Evolutionary conservation across 352 stramenopile genomes (phyloP).

Genomic region (Phytophthora chlamydospora): DNA sequence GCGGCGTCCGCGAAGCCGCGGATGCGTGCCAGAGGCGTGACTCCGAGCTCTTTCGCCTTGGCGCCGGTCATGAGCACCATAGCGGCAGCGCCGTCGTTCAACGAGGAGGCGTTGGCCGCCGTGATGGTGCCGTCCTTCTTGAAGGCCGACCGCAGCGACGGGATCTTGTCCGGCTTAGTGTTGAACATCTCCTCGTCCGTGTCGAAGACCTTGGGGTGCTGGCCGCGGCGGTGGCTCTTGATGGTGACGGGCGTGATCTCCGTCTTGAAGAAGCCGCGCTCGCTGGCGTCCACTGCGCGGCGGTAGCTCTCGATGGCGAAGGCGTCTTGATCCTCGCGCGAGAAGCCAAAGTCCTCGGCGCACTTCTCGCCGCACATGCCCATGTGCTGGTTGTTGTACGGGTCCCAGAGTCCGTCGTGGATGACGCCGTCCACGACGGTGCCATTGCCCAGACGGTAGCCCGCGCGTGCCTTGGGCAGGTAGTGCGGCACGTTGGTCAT

Average conservation of each 20-base stretch:
- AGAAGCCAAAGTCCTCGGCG: constrained; percentile 91
- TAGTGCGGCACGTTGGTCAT: constrained; percentile 99
- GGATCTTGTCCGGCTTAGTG: constrained; percentile 93
- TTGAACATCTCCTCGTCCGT: constrained; percentile 95
- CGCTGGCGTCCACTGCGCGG: constrained; percentile 72
- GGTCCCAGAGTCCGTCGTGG: constrained; percentile 97
- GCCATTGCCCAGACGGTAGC: constrained; percentile 93
- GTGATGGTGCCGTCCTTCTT: constrained; percentile 97
- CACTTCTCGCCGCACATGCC: constrained; percentile 97
- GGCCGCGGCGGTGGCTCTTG: constrained; percentile 53
- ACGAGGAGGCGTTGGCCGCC: constrained; percentile 95
- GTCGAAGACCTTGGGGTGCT: constrained; percentile 61
- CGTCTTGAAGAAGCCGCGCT: constrained; percentile 85
- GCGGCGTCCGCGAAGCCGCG: constrained; percentile 84
- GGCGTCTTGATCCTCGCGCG: constrained; percentile 95
- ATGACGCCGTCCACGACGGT: constrained; percentile 92
- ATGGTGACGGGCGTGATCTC: constrained; percentile 94
- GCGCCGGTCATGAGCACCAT: constrained; percentile 96
- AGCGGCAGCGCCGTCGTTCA: constrained; percentile 97
- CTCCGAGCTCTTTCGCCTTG: constrained; percentile 82
- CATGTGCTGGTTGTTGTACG: constrained; percentile 96
- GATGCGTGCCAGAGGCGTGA: constrained; percentile 80
- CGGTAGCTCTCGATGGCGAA: constrained; percentile 95
- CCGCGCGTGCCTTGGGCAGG: constrained; percentile 90
- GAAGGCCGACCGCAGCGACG: constrained; percentile 92